Evolutionary conservation across 2,329 filamentous ascomycete species (phyloP).

Genomic region (Colletotrichum ledebouriae): DNA sequence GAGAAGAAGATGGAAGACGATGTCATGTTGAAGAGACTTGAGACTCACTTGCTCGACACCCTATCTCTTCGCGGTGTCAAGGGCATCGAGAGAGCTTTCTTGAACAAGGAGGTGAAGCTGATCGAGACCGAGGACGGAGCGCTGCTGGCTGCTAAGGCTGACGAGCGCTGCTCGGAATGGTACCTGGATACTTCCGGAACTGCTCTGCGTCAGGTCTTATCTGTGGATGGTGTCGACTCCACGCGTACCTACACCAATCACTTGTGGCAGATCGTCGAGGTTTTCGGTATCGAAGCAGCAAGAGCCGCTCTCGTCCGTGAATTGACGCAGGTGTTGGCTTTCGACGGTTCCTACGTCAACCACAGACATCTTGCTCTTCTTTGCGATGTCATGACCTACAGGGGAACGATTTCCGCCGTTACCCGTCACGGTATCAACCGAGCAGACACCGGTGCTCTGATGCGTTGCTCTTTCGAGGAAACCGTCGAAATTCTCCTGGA

Average conservation of each 20-base stretch:
- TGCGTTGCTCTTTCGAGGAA: slow-evolving; percentile 99
- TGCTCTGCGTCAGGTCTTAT: slow-evolving; percentile 84
- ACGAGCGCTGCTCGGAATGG: slow-evolving; percentile 88
- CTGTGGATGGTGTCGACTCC: slow-evolving; percentile 89
- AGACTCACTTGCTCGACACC: slow-evolving; percentile 91
- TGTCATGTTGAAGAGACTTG: slow-evolving; percentile 90
- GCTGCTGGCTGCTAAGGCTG: slow-evolving; percentile 79
- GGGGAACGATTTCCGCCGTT: slow-evolving; percentile 93
- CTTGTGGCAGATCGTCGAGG: slow-evolving; percentile 92
- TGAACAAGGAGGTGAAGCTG: slow-evolving; percentile 83
- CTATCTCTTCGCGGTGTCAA: slow-evolving; percentile 91
- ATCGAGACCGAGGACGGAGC: slow-evolving; percentile 78
- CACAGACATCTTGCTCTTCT: slow-evolving; percentile 96
- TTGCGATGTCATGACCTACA: slow-evolving; percentile 97
- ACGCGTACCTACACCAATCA: slow-evolving; percentile 93
- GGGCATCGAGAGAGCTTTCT: slow-evolving; percentile 91
- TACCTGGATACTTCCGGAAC: slow-evolving; percentile 96
- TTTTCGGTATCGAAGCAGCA: slow-evolving; percentile 96
- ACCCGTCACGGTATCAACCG: slow-evolving; percentile 99
- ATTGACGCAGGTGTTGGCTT: slow-evolving; percentile 91
- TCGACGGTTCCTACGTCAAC: slow-evolving; percentile 99
- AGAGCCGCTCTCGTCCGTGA: slow-evolving; percentile 89
- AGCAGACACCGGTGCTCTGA: slow-evolving; percentile 95
- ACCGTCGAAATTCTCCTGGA: slow-evolving; percentile 98
- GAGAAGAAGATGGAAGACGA: slow-evolving; percentile 81